phyloP scores from a whole-genome alignment of 2,329 filamentous ascomycete genomes.

The Teratosphaeria viscida region DNA sequence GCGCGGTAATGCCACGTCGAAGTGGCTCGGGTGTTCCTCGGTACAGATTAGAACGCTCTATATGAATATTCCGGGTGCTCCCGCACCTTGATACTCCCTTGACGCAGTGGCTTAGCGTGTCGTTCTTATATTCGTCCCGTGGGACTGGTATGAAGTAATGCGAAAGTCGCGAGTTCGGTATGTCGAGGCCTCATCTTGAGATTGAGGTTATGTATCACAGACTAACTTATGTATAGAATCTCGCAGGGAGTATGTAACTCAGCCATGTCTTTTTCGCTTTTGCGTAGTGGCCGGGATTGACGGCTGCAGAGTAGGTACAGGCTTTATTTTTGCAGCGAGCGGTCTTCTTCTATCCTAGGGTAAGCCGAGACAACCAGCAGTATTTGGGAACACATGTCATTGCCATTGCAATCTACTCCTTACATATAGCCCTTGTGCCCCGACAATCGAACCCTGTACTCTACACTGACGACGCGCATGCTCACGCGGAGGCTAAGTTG shows the following conservation, averaged over 20 bases:
- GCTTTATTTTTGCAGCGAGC: too few species aligned
- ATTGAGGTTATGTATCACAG: not conserved
- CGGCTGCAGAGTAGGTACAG: too few species aligned
- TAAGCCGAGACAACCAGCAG: too few species aligned
- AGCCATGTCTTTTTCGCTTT: not conserved
- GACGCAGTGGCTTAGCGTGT: constrained; percentile 22
- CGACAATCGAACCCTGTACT: not conserved
- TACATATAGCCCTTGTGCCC: not conserved
- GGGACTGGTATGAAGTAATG: constrained; percentile 9
- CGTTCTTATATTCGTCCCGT: constrained; percentile 17
- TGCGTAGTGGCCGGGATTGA: not conserved
- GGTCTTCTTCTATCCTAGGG: too few species aligned
- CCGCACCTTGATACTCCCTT: constrained; percentile 6
- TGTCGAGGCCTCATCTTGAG: not conserved
- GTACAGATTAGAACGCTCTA: not conserved
- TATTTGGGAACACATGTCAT: not conserved
- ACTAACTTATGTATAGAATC: not conserved
- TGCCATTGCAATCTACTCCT: not conserved
- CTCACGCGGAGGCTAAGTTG: not conserved
- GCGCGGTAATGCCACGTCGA: not conserved
- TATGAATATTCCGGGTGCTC: constrained; percentile 3
- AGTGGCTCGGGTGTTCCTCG: not conserved
- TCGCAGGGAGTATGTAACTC: not conserved
- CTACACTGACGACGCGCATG: not conserved
- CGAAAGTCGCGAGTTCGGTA: constrained; percentile 19